These are phyloP conservation scores for Ascodesmis nigricans DNA, from an alignment of 495 filamentous ascomycete species.

Conservation along the genomic window DNA sequence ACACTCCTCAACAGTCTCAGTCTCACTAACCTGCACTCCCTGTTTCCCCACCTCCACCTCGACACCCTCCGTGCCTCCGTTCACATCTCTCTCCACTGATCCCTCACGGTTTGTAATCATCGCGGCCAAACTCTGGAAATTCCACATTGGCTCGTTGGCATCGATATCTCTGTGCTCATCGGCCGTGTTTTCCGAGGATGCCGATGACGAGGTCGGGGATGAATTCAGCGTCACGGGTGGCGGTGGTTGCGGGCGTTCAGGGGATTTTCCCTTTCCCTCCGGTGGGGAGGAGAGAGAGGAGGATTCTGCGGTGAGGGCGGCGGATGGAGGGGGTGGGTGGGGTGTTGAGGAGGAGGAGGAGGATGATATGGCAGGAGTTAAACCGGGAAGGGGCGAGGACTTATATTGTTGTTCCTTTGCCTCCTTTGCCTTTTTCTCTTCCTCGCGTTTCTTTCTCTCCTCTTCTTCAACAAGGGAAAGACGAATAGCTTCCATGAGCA, in stretches of 20 bases:
- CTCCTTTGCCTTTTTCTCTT: slow-evolving; percentile 60
- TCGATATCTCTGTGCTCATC: slow-evolving; percentile 20
- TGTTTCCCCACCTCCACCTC: too few relatives aligned
- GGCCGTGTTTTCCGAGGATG: slow-evolving; percentile 20
- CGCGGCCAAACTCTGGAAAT: slow-evolving; percentile 69
- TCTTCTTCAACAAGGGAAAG: slow-evolving; percentile 77
- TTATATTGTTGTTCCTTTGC: too few relatives aligned
- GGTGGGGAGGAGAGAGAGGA: too few relatives aligned
- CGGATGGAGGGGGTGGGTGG: slow-evolving; percentile 7
- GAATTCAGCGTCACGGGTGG: slow-evolving; percentile 24
- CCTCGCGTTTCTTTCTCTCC: slow-evolving; percentile 57
- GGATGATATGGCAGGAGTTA: slow-evolving; percentile 9
- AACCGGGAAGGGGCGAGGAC: slow-evolving; percentile 10
- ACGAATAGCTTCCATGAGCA: slow-evolving; percentile 92
- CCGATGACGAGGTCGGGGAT: slow-evolving; percentile 25
- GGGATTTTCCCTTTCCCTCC: slow-evolving; percentile 71
- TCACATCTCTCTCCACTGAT: slow-evolving; percentile 7
- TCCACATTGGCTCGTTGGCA: slow-evolving; percentile 56
- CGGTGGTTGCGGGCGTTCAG: slow-evolving; percentile 39
- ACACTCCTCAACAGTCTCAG: not conserved
- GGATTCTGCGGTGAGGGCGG: too few relatives aligned
- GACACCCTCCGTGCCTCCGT: slow-evolving; percentile 8
- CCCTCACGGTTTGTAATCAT: slow-evolving; percentile 51
- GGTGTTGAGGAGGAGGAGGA: slow-evolving; percentile 7
- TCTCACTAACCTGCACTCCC: slow-evolving; percentile 5